These are phyloP conservation scores for Fusarium concolor DNA, from an alignment of 2,329 filamentous ascomycete species.

Conservation along the genomic window DNA sequence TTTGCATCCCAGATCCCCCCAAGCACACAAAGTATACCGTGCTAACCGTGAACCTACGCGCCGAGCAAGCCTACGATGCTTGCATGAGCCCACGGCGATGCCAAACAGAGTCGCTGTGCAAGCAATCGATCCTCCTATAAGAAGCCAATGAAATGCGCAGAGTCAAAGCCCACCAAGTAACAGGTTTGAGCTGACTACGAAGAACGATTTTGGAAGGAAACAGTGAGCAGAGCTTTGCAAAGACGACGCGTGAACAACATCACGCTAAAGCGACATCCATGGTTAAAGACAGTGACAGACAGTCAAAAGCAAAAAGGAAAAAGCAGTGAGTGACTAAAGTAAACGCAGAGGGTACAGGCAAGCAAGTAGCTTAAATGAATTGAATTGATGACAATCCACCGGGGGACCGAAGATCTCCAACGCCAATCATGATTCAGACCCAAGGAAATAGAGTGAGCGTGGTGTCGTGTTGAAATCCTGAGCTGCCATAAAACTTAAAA, in stretches of 20 bases:
- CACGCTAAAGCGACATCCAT: slow-evolving; percentile 31
- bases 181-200: slow-evolving; percentile 29
- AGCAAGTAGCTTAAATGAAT: slow-evolving; percentile 49
- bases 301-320: slow-evolving; percentile 43
- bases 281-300: slow-evolving; percentile 33
- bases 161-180: slow-evolving; percentile 15
- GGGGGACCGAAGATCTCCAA: slow-evolving; percentile 54
- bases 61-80: slow-evolving; percentile 16
- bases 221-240: slow-evolving; percentile 18
- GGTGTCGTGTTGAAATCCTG: slow-evolving; percentile 48
- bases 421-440: slow-evolving; percentile 56
- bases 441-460: slow-evolving; percentile 51
- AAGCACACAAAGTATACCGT: slow-evolving; percentile 24
- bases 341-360: slow-evolving; percentile 42
- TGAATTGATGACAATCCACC: slow-evolving; percentile 55
- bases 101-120: slow-evolving; percentile 6
- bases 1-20: slow-evolving; percentile 15
- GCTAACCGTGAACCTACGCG: slow-evolving; percentile 25
- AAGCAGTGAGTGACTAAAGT: slow-evolving; percentile 44
- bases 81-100: slow-evolving; percentile 1
- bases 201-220: slow-evolving; percentile 30
- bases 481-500: slow-evolving; percentile 48
- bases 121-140: slow-evolving; percentile 10
- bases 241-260: slow-evolving; percentile 39
- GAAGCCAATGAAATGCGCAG: slow-evolving; percentile 3